Conservation (phyloP, 2,329 filamentous ascomycete species). For the Tricladium varicosporioides region DNA sequence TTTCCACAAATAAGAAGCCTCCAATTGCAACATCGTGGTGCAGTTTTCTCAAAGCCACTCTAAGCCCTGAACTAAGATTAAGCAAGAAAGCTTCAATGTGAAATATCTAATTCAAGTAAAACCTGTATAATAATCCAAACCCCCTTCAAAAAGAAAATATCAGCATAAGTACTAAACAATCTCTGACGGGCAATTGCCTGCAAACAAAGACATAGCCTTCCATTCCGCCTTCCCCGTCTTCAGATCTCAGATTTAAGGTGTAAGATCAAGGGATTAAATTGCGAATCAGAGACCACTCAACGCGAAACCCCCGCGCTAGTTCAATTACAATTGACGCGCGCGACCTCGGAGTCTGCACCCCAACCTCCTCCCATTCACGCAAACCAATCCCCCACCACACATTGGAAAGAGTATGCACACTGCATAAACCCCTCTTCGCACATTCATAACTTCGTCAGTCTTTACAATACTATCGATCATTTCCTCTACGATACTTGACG, state of each 20-base stretch:
- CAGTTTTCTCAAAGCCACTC: not conserved
- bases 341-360: slow-evolving; percentile 3
- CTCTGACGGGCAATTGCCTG: too few species aligned
- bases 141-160: not conserved
- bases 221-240: too few species aligned
- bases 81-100: not conserved
- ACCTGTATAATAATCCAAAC: not conserved
- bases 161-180: too few species aligned
- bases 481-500: not conserved
- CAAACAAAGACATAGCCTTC: too few species aligned
- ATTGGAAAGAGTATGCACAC: not conserved
- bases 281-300: not conserved
- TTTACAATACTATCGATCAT: not conserved
- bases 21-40: not conserved
- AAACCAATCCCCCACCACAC: not conserved
- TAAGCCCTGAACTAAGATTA: not conserved
- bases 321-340: not conserved
- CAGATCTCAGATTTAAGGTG: too few species aligned
- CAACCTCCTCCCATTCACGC: not conserved
- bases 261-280: too few species aligned
- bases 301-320: slow-evolving; percentile 18
- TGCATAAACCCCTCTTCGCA: not conserved
- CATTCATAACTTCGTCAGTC: not conserved
- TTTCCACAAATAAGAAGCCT: not conserved
- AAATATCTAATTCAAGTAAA: not conserved